Evolutionary conservation across 768 basidiomycete genomes (phyloP).

Genomic region (Phaeotremella skinneri): DNA sequence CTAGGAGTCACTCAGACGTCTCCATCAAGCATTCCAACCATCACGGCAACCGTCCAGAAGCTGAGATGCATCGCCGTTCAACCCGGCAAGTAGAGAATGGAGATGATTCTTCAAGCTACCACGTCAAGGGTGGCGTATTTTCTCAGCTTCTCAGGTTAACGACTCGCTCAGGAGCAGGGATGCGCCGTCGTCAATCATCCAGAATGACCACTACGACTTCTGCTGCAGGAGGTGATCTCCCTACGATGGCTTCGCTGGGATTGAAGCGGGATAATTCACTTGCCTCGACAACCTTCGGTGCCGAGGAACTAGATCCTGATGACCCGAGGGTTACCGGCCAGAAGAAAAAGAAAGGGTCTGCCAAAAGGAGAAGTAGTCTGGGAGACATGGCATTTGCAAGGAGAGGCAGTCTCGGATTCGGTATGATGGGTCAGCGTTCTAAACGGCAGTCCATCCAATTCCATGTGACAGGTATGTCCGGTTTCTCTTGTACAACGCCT

Average conservation of each 20-base stretch:
- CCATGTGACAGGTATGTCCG: constrained; percentile 40
- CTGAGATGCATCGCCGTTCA: constrained; percentile 28
- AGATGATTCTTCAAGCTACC: constrained; percentile 13
- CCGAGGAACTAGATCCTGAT: constrained; percentile 61
- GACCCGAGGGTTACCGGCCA: constrained; percentile 69
- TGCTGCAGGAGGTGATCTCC: constrained; percentile 17
- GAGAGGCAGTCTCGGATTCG: constrained; percentile 5
- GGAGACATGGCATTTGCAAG: constrained; percentile 22
- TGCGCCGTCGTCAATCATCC: constrained; percentile 24
- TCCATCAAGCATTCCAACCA: constrained; percentile 4
- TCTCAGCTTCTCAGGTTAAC: constrained; percentile 36
- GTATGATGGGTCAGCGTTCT: constrained; percentile 10
- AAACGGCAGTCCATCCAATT: constrained; percentile 36
- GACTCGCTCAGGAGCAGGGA: constrained; percentile 20
- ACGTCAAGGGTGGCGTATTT: constrained; percentile 40
- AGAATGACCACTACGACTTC: constrained; percentile 4
- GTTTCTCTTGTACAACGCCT: background rate
- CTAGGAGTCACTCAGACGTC: constrained; percentile 17
- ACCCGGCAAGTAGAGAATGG: constrained; percentile 35
- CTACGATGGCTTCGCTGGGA: constrained; percentile 35
- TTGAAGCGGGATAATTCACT: constrained; percentile 18
- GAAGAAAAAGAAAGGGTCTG: constrained; percentile 50
- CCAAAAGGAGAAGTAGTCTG: constrained; percentile 20
- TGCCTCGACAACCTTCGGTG: constrained; percentile 17
- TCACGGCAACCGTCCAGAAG: background rate